Base-by-base conservation (phyloP, 148 eudicot genomes). In the Heliosperma pusillum region DNA sequence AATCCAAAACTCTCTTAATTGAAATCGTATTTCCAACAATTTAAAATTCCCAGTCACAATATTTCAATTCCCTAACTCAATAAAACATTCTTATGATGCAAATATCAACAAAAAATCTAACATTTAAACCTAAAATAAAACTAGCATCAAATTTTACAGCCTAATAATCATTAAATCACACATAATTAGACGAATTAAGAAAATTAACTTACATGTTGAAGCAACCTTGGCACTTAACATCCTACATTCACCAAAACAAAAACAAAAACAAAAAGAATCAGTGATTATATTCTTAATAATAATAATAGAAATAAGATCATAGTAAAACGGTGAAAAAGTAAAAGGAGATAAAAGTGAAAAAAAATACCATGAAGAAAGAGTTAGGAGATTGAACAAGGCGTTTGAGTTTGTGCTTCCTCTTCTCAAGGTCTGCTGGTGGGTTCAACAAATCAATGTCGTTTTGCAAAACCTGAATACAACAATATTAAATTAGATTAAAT, bases 361-460 rank as follows among this genome's bases (percentile, higher is more conserved):
- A 15, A 0, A 19, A 42, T 72, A 80, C 83, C 83, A 80, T 80
- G 74, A 80, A 80, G 44, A 80, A 80, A n/a, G 83, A 80, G 74
- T 80, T 80, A 3, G 83, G 83, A 21, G 83, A 76, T n/a, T 80
- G 83, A 19, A 80, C 83, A 72, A 80, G 83, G 47, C 83, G 83
- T 77, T 80, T 80, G 57, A 80, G 83, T 69, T 80, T 80, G 71
- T 80, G 83, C 83, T 80, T 80, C 64, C 53, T 80, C 83, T 80
- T 80, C 77, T 80, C 83, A 66, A 80, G 72, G 62, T 80, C 83
- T 0, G 74, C 80, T 10, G 83, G 83, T 66, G 83, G 83, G 83
- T 80, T 80, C 83, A 80, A 76, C 76, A 80, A 58, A 12, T 80
- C 83, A 19, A 80, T 77, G 56, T 80, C 83, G 44, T 80, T 80